Evolutionary conservation across 805 yeast species (phyloP).

Genomic region (Ogataea pini): DNA sequence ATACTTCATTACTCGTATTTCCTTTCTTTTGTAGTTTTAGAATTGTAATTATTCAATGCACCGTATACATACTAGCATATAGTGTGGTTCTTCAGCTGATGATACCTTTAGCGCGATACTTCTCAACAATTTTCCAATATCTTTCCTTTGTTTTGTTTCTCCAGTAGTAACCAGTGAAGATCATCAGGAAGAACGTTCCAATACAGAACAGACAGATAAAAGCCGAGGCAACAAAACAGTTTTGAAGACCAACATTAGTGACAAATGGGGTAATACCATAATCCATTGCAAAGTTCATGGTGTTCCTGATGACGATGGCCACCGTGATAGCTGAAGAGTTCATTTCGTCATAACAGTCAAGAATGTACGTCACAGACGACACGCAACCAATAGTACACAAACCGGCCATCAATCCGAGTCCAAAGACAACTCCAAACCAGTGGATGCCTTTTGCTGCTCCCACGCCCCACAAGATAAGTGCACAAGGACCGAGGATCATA

Average conservation of each 20-base stretch:
- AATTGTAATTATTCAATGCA: no score
- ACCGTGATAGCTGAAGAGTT: conserved; percentile 56
- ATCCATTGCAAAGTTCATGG: conserved; percentile 59
- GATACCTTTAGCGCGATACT: conserved; percentile 27
- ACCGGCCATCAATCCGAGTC: conserved; percentile 59
- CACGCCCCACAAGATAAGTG: conserved; percentile 62
- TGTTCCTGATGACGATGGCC: conserved; percentile 56
- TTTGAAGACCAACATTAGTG: conserved; percentile 50
- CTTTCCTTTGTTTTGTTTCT: conserved; percentile 35
- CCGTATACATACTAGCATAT: no score
- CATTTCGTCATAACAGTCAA: conserved; percentile 58
- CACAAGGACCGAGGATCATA: conserved; percentile 52
- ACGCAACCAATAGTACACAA: conserved; percentile 54
- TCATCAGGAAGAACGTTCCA: conserved; percentile 45
- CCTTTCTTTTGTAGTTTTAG: no score
- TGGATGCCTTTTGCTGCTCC: conserved; percentile 56
- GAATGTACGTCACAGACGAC: conserved; percentile 51
- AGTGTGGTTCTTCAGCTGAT: no score
- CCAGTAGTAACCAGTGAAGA: conserved; percentile 38
- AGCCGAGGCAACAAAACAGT: conserved; percentile 58
- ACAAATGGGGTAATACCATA: conserved; percentile 66
- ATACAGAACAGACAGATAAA: conserved; percentile 51
- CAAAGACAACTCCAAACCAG: conserved; percentile 57
- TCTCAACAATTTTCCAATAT: conserved; percentile 39
- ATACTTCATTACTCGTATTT: no score